Base-by-base conservation (phyloP, 768 basidiomycete genomes). In the Lactarius psammicola region DNA sequence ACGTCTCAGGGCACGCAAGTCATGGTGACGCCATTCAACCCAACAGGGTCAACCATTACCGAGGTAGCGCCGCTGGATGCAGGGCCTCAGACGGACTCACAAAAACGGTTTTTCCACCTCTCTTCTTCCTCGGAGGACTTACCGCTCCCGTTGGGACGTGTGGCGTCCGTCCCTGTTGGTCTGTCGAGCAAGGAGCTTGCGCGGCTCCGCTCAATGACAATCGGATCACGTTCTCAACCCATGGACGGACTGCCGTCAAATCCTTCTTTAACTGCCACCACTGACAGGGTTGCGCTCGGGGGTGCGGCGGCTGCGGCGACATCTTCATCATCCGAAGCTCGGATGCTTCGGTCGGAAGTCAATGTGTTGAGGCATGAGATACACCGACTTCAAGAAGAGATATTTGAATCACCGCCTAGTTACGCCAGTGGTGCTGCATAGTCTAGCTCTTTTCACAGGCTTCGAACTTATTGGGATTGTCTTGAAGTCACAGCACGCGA, bases 331-430 rank as follows among this genome's bases (percentile, higher is more conserved):
- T n/a, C 40, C 4, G 49, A 59, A 0, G 30, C 62, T 17, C 56
- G 57, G 28, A 46, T 56, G 46, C 54, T 59, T 18, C 49, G 49
- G 20, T 58, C 57, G 17, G 76, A 76, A 65, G 74, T 76, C 18
- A 72, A 73, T 60, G 69, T 71, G 46, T 59, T 74, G 57, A 70
- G 71, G 26, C 62, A 68, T 15, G 70, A 69, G 13, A 71, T 74
- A 71, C 63, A 73, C 60, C 62, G 65, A 56, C 58, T 75, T 26
- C 71, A 69, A 13, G 55, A 38, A 17, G 73, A 74, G 30, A 31
- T 71, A 42, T 13, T 64, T 28, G 71, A 70, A 58, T 65, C 72
- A 17, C 75, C 74, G 1, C 75, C 75, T 3, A 68, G 63, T n/a
- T 74, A 75, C 58, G 20, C 38, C 38, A 40, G 38, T 40, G 38